These are phyloP conservation scores for Lepidopterella palustris DNA, from an alignment of 495 filamentous ascomycete species.

Conservation along the genomic window DNA sequence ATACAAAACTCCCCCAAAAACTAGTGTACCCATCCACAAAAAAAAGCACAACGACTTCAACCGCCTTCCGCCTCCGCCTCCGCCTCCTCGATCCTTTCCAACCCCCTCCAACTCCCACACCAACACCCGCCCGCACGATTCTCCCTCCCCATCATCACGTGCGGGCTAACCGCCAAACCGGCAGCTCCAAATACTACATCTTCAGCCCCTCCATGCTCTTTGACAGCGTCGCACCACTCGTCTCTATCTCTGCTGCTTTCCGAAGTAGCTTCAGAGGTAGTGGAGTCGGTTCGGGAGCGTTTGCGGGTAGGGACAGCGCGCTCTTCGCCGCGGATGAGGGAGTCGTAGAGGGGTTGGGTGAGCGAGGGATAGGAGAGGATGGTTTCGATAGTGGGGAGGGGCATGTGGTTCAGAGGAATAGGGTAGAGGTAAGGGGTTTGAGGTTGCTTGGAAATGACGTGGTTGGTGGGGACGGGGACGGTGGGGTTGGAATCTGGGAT, in stretches of 20 bases:
- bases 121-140: neutral
- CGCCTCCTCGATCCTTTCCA: neutral
- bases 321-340: slow-evolving; percentile 11
- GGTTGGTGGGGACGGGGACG: neutral
- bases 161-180: neutral
- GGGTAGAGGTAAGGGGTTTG: slow-evolving; percentile 13
- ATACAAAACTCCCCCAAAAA: no score
- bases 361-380: slow-evolving; percentile 18
- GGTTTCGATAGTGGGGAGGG: slow-evolving; percentile 22
- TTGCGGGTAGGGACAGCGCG: neutral
- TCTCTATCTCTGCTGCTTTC: neutral
- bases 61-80: neutral
- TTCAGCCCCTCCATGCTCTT: neutral
- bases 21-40: no score
- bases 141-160: neutral
- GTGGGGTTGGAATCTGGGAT: neutral
- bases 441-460: neutral
- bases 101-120: neutral
- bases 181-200: neutral
- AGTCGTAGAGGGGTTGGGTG: slow-evolving; percentile 10
- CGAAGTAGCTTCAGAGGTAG: neutral
- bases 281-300: slow-evolving; percentile 1
- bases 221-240: neutral
- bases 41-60: neutral
- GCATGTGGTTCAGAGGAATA: neutral